Percentiles rank a stretch among this genome's conserved stretches.
Evolutionary conservation across 495 filamentous ascomycete genomes (phyloP).

Genomic region (Ramalina intermedia): DNA sequence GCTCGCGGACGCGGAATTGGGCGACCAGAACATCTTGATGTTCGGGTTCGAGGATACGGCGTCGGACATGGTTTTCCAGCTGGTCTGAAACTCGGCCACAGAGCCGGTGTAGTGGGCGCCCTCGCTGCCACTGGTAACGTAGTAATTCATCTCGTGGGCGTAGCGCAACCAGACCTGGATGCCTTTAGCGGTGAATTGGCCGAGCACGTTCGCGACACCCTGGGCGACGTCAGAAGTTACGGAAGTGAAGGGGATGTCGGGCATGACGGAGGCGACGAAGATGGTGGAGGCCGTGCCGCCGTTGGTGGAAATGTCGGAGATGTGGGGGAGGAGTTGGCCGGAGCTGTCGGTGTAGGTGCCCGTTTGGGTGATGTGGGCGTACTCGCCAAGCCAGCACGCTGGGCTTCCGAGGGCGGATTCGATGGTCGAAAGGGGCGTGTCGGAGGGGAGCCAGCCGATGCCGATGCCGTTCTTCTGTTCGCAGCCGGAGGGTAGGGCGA

Average conservation of each 20-base stretch:
- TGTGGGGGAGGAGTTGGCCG: constrained; percentile 2
- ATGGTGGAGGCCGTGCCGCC: constrained; percentile 7
- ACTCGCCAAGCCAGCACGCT: constrained; percentile 11
- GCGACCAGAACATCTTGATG: constrained; percentile 9
- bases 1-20: background rate
- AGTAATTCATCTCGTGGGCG: constrained; percentile 16
- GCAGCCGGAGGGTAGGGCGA: constrained; percentile 9
- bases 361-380: constrained; percentile 8
- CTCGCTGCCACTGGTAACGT: constrained; percentile 2
- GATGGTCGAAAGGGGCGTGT: background rate
- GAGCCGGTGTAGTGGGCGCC: constrained; percentile 1
- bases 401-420: background rate
- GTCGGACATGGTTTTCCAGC: constrained; percentile 9
- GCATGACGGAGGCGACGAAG: constrained; percentile 13
- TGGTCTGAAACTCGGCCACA: background rate
- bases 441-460: constrained; percentile 11
- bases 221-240: constrained; percentile 1
- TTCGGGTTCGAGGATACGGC: constrained; percentile 5
- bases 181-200: constrained; percentile 5
- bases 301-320: background rate
- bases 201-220: constrained; percentile 7
- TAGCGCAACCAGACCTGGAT: constrained; percentile 11
- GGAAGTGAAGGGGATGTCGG: constrained; percentile 5
- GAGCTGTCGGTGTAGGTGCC: constrained; percentile 6
- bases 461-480: constrained; percentile 9